A percentile compares a stretch with the other conserved stretches of the same genome.
Evolutionary conservation across 768 basidiomycete species (phyloP).

Genomic region (Boletus subcaerulescens): DNA sequence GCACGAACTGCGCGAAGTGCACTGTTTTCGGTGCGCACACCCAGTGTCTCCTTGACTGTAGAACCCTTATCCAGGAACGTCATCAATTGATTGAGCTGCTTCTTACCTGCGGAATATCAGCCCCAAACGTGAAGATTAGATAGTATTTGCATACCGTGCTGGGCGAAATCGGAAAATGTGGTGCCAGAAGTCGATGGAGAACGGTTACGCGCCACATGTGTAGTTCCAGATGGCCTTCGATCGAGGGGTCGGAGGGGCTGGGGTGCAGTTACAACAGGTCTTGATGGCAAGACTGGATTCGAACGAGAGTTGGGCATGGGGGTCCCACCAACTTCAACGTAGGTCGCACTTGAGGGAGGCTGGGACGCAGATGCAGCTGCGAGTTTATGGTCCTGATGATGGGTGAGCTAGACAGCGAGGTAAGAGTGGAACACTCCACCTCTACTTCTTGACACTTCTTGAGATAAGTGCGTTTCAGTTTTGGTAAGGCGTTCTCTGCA

Average conservation of each 20-base stretch:
- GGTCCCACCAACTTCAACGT: conserved; percentile 29
- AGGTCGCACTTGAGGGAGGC: conserved; percentile 29
- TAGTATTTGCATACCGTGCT: conserved; percentile 52
- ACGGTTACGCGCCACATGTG: conserved; percentile 54
- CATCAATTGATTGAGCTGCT: conserved; percentile 81
- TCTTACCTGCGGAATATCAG: conserved; percentile 56
- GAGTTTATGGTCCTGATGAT: conserved; percentile 59
- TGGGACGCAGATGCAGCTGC: conserved; percentile 38
- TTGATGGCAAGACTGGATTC: conserved; percentile 43
- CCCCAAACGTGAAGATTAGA: not conserved
- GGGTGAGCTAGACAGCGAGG: conserved; percentile 7
- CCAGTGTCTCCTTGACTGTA: conserved; percentile 56
- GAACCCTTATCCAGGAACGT: conserved; percentile 80
- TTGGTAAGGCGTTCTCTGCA: conserved; percentile 75
- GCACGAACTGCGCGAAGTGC: conserved; percentile 76
- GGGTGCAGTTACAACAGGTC: conserved; percentile 62
- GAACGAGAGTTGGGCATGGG: conserved; percentile 41
- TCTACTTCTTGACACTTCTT: conserved; percentile 89
- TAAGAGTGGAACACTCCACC: conserved; percentile 39
- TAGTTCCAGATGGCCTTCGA: conserved; percentile 65
- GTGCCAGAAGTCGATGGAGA: conserved; percentile 81
- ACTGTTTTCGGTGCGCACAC: conserved; percentile 54
- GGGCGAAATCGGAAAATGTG: conserved; percentile 83
- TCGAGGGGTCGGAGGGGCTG: conserved; percentile 76
- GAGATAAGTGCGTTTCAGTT: conserved; percentile 72